phyloP scores from a whole-genome alignment of 257 asterid genomes.

The Nemophila menziesii region DNA sequence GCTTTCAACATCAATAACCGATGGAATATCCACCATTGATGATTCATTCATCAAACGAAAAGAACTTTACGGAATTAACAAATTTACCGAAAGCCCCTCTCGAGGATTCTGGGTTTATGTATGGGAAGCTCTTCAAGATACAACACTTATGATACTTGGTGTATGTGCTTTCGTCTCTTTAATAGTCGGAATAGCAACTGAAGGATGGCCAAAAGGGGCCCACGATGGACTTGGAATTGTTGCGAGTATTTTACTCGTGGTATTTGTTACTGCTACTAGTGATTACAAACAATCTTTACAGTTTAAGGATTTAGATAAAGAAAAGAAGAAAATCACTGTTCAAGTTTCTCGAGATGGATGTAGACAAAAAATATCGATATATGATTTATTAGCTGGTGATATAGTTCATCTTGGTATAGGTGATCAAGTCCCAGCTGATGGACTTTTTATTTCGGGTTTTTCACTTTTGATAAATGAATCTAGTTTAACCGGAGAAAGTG shows the following conservation, averaged over 20 bases:
- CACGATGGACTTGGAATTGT: conserved; percentile 89
- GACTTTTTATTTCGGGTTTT: conserved; percentile 63
- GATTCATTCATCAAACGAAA: conserved; percentile 41
- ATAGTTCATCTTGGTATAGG: conserved; percentile 80
- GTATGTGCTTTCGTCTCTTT: conserved; percentile 68
- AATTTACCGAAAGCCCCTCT: conserved; percentile 64
- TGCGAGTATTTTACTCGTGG: conserved; percentile 82
- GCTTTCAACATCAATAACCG: conserved; percentile 42
- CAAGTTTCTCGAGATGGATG: conserved; percentile 79
- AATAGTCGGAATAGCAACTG: conserved; percentile 71
- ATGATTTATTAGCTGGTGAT: conserved; percentile 78
- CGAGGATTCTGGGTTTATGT: conserved; percentile 78
- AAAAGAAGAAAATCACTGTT: conserved; percentile 67
- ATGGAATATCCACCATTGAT: conserved; percentile 44
- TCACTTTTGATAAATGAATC: conserved; percentile 70
- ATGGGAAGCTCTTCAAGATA: conserved; percentile 94
- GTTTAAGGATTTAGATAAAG: conserved; percentile 83
- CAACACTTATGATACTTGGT: conserved; percentile 90
- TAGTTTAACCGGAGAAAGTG: conserved; percentile 85
- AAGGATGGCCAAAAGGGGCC: conserved; percentile 93
- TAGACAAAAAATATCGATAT: conserved; percentile 68
- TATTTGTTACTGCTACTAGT: conserved; percentile 80
- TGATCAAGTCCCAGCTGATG: conserved; percentile 94
- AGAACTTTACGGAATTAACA: conserved; percentile 56
- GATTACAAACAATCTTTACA: conserved; percentile 77